phyloP scores from a whole-genome alignment of 2,329 filamentous ascomycete genomes.

The Colletotrichum sublineola region DNA sequence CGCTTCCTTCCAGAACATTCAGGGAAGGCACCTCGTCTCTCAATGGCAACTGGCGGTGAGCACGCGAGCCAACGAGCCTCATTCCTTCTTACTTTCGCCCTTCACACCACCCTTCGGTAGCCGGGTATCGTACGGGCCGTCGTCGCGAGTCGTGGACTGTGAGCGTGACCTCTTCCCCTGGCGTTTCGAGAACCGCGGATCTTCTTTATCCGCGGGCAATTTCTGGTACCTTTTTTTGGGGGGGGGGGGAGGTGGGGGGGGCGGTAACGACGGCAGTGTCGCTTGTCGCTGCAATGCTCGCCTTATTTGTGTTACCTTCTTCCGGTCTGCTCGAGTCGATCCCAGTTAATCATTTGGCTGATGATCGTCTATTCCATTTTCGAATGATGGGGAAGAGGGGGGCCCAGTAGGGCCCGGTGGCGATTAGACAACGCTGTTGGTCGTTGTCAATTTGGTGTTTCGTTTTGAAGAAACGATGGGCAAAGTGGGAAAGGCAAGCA shows the following conservation, averaged over 20 bases:
- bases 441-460: neutral
- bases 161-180: slow-evolving; percentile 4
- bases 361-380: slow-evolving; percentile 1
- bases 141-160: slow-evolving; percentile 5
- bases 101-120: neutral
- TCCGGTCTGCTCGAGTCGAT: neutral
- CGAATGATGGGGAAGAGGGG: neutral
- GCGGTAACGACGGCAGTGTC: neutral
- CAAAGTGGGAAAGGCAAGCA: neutral
- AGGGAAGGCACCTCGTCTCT: neutral
- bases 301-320: slow-evolving; percentile 1
- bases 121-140: neutral
- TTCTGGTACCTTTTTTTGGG: neutral
- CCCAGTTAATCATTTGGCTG: neutral
- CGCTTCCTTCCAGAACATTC: slow-evolving; percentile 33
- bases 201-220: slow-evolving; percentile 3
- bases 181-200: slow-evolving; percentile 37
- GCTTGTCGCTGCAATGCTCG: slow-evolving; percentile 1
- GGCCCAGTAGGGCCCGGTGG: neutral
- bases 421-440: neutral
- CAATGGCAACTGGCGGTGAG: neutral
- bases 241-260: neutral
- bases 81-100: neutral
- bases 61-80: neutral
- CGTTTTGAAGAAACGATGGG: neutral